Percentiles rank a stretch among this genome's conserved stretches.
phyloP scores from a whole-genome alignment of 176 grass and related monocot species.

The Typha latifolia region DNA sequence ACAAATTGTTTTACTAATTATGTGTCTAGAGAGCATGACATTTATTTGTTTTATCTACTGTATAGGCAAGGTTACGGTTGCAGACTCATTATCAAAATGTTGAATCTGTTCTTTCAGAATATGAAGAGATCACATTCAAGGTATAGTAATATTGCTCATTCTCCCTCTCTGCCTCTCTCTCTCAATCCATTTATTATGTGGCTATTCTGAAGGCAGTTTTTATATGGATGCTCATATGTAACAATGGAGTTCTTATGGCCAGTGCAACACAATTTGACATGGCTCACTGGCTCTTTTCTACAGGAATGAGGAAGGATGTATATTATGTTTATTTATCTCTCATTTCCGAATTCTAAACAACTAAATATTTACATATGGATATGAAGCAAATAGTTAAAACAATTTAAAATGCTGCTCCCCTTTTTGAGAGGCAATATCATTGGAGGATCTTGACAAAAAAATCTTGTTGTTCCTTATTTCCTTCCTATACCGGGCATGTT shows the following conservation, averaged over 20 bases:
- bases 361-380: no score
- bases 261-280: no score
- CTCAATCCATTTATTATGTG: neutral
- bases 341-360: no score
- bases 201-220: neutral
- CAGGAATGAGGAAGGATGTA: no score
- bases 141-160: constrained; percentile 16
- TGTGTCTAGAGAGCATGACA: neutral
- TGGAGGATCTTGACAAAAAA: no score
- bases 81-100: constrained; percentile 87
- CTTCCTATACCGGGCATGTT: no score
- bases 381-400: no score
- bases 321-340: no score
- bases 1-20: neutral
- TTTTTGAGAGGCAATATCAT: no score
- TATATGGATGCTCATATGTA: neutral
- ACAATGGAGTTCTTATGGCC: neutral
- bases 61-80: constrained; percentile 82
- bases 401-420: no score
- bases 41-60: constrained; percentile 9
- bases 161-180: neutral
- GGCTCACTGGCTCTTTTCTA: no score
- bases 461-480: no score
- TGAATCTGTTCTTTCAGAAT: constrained; percentile 67
- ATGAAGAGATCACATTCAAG: constrained; percentile 51